A percentile compares a stretch with the other conserved stretches of the same genome.
Conservation (phyloP, 768 basidiomycete genomes). For the Phylloporus rhodoxanthus region DNA sequence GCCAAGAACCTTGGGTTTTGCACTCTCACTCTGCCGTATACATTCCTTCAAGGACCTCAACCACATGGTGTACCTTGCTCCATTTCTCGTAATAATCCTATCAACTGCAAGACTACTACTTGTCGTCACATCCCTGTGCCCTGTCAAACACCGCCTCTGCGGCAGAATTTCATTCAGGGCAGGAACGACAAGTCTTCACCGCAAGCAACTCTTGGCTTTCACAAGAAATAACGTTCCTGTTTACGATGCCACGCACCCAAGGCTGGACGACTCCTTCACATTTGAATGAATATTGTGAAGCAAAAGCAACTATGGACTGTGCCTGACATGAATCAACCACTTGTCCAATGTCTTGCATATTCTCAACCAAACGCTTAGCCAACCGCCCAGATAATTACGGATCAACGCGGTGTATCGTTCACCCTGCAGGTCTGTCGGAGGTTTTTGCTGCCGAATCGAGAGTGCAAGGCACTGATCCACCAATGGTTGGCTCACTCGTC, state of each 20-base stretch:
- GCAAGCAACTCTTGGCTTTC: background rate
- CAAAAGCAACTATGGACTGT: background rate
- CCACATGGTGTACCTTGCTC: background rate
- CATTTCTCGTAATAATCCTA: background rate
- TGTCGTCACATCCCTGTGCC: background rate
- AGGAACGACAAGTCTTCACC: constrained; percentile 1
- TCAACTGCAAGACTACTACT: background rate
- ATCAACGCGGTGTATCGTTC: background rate
- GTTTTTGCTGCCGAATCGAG: background rate
- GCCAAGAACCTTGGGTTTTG: background rate
- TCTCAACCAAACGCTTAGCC: background rate
- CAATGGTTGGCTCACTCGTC: background rate
- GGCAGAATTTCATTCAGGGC: constrained; percentile 4
- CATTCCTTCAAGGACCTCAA: background rate
- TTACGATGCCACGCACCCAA: constrained; percentile 1
- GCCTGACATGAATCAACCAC: background rate
- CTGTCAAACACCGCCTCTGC: background rate
- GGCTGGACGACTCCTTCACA: background rate
- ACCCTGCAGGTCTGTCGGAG: background rate
- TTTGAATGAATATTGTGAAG: background rate
- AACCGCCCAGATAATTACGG: background rate
- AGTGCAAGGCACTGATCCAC: background rate
- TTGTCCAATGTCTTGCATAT: too few relatives aligned
- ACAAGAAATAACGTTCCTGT: background rate
- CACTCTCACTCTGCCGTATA: background rate